These are phyloP conservation scores for Fusarium sp. DNA, from an alignment of 2,329 filamentous ascomycete genomes.

Conservation along the genomic window DNA sequence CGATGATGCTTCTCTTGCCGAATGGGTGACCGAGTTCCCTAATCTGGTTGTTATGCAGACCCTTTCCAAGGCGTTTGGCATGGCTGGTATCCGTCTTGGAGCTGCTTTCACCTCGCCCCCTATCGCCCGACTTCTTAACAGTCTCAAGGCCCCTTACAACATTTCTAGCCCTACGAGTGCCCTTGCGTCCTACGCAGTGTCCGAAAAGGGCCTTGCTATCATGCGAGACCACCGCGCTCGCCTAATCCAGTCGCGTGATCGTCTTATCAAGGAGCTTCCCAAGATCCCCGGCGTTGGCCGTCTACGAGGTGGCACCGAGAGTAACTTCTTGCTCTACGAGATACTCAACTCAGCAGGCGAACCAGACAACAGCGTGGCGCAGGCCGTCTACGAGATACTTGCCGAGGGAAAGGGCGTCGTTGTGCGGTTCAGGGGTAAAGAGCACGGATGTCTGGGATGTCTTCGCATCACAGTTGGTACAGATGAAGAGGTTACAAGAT, in stretches of 20 bases:
- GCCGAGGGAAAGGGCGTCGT: slow-evolving; percentile 91
- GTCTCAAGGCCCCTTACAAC: slow-evolving; percentile 96
- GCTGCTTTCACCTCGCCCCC: slow-evolving; percentile 82
- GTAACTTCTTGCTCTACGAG: slow-evolving; percentile 93
- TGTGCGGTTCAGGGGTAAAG: slow-evolving; percentile 92
- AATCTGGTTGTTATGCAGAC: slow-evolving; percentile 99
- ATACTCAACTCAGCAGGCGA: slow-evolving; percentile 79
- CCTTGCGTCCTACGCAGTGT: slow-evolving; percentile 80
- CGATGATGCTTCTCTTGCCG: slow-evolving; percentile 81
- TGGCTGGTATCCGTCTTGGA: slow-evolving; percentile 92
- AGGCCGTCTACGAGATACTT: slow-evolving; percentile 84
- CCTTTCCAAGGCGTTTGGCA: slow-evolving; percentile 95
- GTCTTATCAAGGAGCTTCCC: slow-evolving; percentile 80
- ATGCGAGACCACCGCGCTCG: slow-evolving; percentile 79
- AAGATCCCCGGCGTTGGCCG: slow-evolving; percentile 82
- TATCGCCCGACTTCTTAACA: slow-evolving; percentile 87
- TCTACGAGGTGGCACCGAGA: slow-evolving; percentile 81
- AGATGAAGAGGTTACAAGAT: slow-evolving; percentile 83
- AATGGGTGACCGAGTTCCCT: slow-evolving; percentile 92
- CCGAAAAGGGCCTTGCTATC: slow-evolving; percentile 73
- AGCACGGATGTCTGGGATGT: slow-evolving; percentile 89
- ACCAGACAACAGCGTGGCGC: slow-evolving; percentile 82
- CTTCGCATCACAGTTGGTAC: slow-evolving; percentile 94
- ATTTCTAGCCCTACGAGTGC: slow-evolving; percentile 89
- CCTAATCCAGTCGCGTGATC: slow-evolving; percentile 81